These are phyloP conservation scores for Poterioochromonas sp. DNA, from an alignment of 352 stramenopile species.

Conservation along the genomic window DNA sequence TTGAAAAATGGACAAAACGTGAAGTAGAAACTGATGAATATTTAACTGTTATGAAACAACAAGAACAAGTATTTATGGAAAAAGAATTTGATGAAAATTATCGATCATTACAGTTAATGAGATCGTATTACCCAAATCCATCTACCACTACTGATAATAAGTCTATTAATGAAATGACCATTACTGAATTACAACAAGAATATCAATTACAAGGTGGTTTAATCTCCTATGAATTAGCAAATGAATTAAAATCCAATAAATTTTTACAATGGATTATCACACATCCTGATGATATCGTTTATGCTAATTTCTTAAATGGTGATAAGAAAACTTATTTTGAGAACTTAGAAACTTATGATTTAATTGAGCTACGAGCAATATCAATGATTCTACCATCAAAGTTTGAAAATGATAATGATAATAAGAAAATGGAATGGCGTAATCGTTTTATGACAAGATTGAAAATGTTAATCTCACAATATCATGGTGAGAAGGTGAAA, in stretches of 20 bases:
- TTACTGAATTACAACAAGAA: not conserved
- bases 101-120: not conserved
- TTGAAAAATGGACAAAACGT: conserved; percentile 31
- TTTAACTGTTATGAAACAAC: not conserved
- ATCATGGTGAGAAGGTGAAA: conserved; percentile 26
- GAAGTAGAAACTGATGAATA: conserved; percentile 18
- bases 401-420: conserved; percentile 34
- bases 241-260: conserved; percentile 33
- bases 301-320: conserved; percentile 25
- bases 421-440: conserved; percentile 28
- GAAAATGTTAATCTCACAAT: conserved; percentile 24
- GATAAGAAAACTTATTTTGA: conserved; percentile 26
- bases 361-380: conserved; percentile 29
- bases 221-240: conserved; percentile 10
- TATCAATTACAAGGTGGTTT: not conserved
- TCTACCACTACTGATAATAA: too few relatives aligned
- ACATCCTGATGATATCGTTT: conserved; percentile 31
- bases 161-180: not conserved
- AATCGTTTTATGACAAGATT: conserved; percentile 20
- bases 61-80: conserved; percentile 28
- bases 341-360: conserved; percentile 25
- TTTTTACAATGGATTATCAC: conserved; percentile 35
- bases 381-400: conserved; percentile 11
- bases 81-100: conserved; percentile 24
- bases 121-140: conserved; percentile 20